Evolutionary conservation across 1,284 basidiomycete genomes (phyloP), one percentile per base, ranked within the genome.

Genomic region (Heliocybe sulcata): DNA sequence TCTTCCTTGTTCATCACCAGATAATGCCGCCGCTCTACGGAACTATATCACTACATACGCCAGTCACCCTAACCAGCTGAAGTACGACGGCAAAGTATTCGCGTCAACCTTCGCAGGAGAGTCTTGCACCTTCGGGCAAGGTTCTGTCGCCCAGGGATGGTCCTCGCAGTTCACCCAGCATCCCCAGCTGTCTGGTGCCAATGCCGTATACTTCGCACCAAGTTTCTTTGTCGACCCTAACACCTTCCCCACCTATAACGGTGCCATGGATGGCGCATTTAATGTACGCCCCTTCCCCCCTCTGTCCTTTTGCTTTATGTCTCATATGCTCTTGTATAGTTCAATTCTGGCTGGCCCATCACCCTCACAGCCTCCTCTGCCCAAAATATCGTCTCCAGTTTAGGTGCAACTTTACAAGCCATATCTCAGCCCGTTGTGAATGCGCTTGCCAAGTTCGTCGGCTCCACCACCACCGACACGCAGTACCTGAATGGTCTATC

Each of bases 31-130:
- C 47, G 67, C 70, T n/a, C 74, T 92, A 35, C 79, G 83, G 56
- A 72, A 73, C 51, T 77, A 86, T 54, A 82, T 89, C 57, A 75
- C 76, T 12, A 72, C 73, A 12, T 84, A 83, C 59, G 72, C 81
- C 2, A 64, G 69, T 12, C 80, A 85, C 64, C 76, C 86, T 0
- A 85, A 83, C 56, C 88, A 92, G 64, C 72, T 90, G 51, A 74
- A 72, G 56, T 81, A 79, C 60, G 68, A 77, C 58, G 72, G 73
- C 56, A 79, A 77, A 51, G 78, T 83, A 11, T 78, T 92, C 52
- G 85, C 87, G 1, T 87, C 87, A 0, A 90, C 88, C 1, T 94
- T 94, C 67, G 74, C 88, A 2, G 91, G 91, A n/a, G 84, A 90
- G 60, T 69, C 75, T 48, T 92, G 88, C 65, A 73, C 69, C 0